Percentiles rank a stretch among this genome's conserved stretches.
These are phyloP conservation scores for Oryza nivara DNA, from an alignment of 176 grass and related monocot species.

Conservation along the genomic window DNA sequence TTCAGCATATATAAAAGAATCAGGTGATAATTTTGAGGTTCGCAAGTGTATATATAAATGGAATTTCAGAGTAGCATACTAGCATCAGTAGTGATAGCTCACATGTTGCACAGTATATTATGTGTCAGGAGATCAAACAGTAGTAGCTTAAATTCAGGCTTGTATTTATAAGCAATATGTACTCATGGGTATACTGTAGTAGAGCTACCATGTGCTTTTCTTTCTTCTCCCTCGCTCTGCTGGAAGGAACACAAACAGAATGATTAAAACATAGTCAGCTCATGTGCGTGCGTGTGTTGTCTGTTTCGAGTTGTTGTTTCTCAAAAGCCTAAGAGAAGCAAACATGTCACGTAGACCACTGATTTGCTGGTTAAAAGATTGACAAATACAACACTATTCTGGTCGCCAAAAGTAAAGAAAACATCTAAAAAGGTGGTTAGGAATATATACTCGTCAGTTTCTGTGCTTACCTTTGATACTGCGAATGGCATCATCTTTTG, in stretches of 20 bases:
- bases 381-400: slow-evolving; percentile 44
- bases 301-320: slow-evolving; percentile 29
- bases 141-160: slow-evolving; percentile 21
- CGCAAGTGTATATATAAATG: not conserved
- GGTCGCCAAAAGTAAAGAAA: slow-evolving; percentile 26
- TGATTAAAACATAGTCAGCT: slow-evolving; percentile 56
- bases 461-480: slow-evolving; percentile 41
- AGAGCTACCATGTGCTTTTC: not conserved
- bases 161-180: not conserved
- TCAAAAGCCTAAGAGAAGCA: slow-evolving; percentile 42
- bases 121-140: slow-evolving; percentile 12
- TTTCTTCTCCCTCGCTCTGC: not conserved
- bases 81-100: not conserved
- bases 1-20: not conserved
- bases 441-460: slow-evolving; percentile 42
- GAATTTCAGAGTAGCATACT: slow-evolving; percentile 1
- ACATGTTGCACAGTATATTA: slow-evolving; percentile 22
- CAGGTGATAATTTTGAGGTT: not conserved
- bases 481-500: slow-evolving; percentile 47
- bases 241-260: slow-evolving; percentile 41
- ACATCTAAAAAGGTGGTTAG: slow-evolving; percentile 13
- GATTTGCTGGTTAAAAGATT: slow-evolving; percentile 56
- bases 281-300: slow-evolving; percentile 63
- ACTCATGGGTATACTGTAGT: slow-evolving; percentile 23
- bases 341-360: slow-evolving; percentile 19